Conservation (phyloP, 352 stramenopile genomes). For the Phytopythium chamaehyphon region DNA sequence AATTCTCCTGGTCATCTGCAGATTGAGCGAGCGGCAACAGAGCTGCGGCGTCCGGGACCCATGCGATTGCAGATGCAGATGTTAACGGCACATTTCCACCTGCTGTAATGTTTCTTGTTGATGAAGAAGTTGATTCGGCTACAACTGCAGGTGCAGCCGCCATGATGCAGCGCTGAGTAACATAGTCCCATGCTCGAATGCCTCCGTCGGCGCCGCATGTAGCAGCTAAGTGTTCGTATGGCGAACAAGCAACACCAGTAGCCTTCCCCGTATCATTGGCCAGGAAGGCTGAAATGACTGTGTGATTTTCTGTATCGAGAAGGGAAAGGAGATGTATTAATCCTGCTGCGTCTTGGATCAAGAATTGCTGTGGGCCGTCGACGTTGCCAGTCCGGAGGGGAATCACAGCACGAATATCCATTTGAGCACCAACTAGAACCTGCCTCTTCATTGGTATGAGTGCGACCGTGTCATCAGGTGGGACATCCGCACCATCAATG, state of each 20-base stretch:
- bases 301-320: constrained; percentile 26
- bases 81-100: constrained; percentile 3
- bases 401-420: constrained; percentile 71
- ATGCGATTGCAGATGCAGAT: constrained; percentile 59
- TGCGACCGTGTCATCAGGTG: constrained; percentile 72
- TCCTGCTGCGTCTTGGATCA: constrained; percentile 60
- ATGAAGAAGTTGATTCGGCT: constrained; percentile 2
- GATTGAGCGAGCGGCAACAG: constrained; percentile 20
- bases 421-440: constrained; percentile 42
- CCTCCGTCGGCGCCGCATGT: constrained; percentile 84
- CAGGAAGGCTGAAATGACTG: constrained; percentile 53
- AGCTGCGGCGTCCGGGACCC: constrained; percentile 52
- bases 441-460: constrained; percentile 63
- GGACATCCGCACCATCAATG: constrained; percentile 86
- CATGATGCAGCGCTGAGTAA: constrained; percentile 43
- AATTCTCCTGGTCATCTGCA: background rate
- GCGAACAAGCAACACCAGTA: constrained; percentile 71
- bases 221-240: constrained; percentile 82
- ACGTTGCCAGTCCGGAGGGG: constrained; percentile 7
- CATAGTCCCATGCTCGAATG: constrained; percentile 88
- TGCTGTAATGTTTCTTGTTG: background rate
- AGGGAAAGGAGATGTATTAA: constrained; percentile 47
- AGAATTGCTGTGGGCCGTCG: constrained; percentile 30
- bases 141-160: background rate
- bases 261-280: constrained; percentile 63